These are phyloP conservation scores for Trypanosoma mega DNA, from an alignment of 208 protist genomes.

Conservation along the genomic window DNA sequence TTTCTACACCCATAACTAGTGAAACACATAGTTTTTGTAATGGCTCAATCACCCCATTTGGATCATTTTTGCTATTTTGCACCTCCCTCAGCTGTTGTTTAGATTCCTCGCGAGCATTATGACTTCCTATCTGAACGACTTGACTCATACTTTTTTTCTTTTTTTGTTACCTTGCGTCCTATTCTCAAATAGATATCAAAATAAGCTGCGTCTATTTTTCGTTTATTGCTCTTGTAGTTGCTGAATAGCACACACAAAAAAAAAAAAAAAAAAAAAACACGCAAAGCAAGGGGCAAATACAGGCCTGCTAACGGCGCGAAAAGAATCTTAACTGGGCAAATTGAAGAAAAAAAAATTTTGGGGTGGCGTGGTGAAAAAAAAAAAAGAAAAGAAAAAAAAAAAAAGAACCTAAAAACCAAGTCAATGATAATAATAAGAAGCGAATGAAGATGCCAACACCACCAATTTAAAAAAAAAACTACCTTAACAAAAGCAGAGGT, in stretches of 20 bases:
- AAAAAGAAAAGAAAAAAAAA: background rate
- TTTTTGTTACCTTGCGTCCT: constrained; percentile 6
- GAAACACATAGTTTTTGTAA: constrained; percentile 60
- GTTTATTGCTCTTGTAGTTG: background rate
- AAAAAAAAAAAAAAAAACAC: constrained; percentile 17
- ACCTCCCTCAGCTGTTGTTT: constrained; percentile 58
- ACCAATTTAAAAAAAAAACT: too few relatives aligned
- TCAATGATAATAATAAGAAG: too few relatives aligned
- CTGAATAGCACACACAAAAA: constrained; percentile 11
- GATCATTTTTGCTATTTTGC: constrained; percentile 31
- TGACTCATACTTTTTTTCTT: constrained; percentile 20
- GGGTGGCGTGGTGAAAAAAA: background rate
- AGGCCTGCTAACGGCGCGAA: too few relatives aligned
- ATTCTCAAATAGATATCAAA: background rate
- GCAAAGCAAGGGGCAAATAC: too few relatives aligned
- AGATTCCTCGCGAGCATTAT: constrained; percentile 33
- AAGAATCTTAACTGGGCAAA: too few relatives aligned
- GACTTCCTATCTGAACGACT: background rate
- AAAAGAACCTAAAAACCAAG: background rate
- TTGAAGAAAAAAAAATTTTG: too few relatives aligned
- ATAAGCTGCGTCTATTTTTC: too few relatives aligned
- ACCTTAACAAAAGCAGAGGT: too few relatives aligned
- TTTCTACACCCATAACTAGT: constrained; percentile 83
- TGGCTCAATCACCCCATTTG: constrained; percentile 40
- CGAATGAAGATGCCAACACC: too few relatives aligned